These are phyloP conservation scores for Thuidium tamariscinum DNA, from an alignment of 225 moss, liverwort and hornwort species.

Conservation along the genomic window DNA sequence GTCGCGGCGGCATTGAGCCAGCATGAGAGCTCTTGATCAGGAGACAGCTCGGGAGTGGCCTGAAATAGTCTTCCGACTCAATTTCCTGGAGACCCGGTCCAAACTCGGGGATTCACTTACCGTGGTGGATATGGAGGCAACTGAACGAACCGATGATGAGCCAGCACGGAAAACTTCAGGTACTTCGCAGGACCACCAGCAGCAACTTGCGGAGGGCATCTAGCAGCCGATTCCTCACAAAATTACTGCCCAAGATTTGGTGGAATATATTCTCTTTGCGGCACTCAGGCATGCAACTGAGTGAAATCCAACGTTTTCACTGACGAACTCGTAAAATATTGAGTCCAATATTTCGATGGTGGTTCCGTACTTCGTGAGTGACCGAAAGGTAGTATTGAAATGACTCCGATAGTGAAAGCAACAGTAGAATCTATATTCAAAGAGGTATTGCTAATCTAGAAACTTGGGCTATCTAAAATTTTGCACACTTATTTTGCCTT, in stretches of 20 bases:
- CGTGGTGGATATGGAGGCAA: neutral
- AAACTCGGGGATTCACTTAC: neutral
- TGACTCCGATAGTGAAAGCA: too few species aligned
- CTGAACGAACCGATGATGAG: neutral
- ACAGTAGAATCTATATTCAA: neutral
- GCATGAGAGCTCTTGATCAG: neutral
- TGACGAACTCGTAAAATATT: neutral
- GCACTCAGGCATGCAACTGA: neutral
- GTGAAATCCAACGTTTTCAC: neutral
- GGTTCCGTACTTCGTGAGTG: neutral
- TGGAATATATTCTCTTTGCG: neutral
- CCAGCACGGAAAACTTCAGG: neutral
- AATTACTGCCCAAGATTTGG: neutral
- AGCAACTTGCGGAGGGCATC: slow-evolving; percentile 8
- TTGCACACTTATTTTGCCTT: neutral
- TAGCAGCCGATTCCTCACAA: neutral
- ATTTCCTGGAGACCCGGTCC: slow-evolving; percentile 12
- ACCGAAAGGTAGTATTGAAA: neutral
- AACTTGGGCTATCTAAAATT: neutral
- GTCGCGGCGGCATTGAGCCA: neutral
- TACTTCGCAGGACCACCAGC: neutral
- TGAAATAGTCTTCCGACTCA: neutral
- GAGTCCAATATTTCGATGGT: neutral
- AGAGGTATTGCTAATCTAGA: neutral
- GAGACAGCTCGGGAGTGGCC: neutral